Evolutionary conservation across 768 basidiomycete genomes (phyloP).

Genomic region (Mycena pura): DNA sequence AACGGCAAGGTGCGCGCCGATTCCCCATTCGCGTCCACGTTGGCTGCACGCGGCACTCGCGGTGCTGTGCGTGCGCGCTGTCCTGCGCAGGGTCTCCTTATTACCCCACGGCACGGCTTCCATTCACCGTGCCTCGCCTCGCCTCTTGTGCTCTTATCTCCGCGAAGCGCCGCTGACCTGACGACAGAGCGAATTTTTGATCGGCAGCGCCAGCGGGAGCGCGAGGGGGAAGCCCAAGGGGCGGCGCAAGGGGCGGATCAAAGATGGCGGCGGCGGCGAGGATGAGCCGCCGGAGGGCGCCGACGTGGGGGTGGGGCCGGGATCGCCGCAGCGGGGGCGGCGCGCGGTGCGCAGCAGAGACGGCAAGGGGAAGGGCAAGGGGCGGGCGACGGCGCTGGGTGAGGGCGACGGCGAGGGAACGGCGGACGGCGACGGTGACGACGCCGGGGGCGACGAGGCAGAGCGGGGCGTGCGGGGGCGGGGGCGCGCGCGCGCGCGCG

Average conservation of each 20-base stretch:
- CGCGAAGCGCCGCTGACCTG: neutral
- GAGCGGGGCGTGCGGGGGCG: slow-evolving; percentile 35
- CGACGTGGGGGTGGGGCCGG: neutral
- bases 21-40: no score
- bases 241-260: slow-evolving; percentile 42
- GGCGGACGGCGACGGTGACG: neutral
- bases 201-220: slow-evolving; percentile 36
- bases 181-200: slow-evolving; percentile 1
- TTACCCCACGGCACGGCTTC: no score
- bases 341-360: slow-evolving; percentile 28
- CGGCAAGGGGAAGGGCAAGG: slow-evolving; percentile 19
- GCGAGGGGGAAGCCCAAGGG: slow-evolving; percentile 30
- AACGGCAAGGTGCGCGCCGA: slow-evolving; percentile 25
- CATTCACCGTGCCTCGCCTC: neutral
- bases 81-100: no score
- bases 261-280: slow-evolving; percentile 36
- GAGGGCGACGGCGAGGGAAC: neutral
- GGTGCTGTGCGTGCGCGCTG: no score
- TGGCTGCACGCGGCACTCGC: no score
- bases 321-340: slow-evolving; percentile 25
- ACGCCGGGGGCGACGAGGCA: slow-evolving; percentile 47
- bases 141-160: neutral
- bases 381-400: neutral
- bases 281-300: slow-evolving; percentile 24
- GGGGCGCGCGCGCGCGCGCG: slow-evolving; percentile 34